Conservation (phyloP, 345 rosid species). For the Boechera divaricarpa region DNA sequence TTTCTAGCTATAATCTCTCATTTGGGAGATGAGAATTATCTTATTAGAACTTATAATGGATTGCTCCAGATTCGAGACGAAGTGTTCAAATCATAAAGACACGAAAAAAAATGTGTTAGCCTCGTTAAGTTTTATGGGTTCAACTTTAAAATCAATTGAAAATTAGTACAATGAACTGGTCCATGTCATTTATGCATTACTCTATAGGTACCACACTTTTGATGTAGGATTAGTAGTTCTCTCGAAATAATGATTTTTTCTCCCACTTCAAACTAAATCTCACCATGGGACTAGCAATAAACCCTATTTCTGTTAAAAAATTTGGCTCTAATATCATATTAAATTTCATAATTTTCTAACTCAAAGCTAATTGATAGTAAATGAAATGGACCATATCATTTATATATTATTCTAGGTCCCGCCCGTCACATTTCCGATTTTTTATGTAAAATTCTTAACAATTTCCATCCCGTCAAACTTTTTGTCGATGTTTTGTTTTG, state of each 20-base stretch:
- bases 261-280: not conserved
- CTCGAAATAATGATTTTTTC: no score
- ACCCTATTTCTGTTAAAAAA: not conserved
- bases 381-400: not conserved
- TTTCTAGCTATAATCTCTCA: no score
- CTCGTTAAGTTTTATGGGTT: not conserved
- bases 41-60: no score
- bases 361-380: not conserved
- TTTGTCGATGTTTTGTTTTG: no score
- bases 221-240: no score
- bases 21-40: no score
- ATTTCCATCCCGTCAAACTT: no score
- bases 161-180: not conserved
- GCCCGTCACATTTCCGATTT: not conserved
- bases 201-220: not conserved
- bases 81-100: no score
- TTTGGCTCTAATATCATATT: not conserved
- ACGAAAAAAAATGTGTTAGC: not conserved
- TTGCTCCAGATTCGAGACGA: no score
- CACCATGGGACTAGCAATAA: not conserved
- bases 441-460: no score
- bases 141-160: not conserved
- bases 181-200: not conserved
- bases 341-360: not conserved
- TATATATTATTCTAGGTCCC: not conserved